Evolutionary conservation across 2,329 filamentous ascomycete genomes (phyloP).

Genomic region (Beauveria caledonica): DNA sequence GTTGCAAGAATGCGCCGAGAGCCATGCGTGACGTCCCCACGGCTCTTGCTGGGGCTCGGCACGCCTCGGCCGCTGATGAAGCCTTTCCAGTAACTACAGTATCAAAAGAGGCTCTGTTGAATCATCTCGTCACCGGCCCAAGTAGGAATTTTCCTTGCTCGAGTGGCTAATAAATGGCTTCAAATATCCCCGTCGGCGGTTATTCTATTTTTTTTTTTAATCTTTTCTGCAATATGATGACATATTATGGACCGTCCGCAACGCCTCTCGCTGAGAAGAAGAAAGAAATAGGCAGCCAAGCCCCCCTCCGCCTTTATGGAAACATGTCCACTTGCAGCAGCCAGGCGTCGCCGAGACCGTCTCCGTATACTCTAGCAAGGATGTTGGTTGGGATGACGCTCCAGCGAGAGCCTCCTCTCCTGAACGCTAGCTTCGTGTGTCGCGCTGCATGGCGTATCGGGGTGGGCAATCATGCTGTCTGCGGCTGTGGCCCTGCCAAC

Average conservation of each 20-base stretch:
- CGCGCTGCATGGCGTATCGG: background rate
- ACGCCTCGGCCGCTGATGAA: background rate
- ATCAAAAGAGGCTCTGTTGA: background rate
- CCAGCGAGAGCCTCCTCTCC: background rate
- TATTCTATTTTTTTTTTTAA: background rate
- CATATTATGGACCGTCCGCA: slow-evolving; percentile 1
- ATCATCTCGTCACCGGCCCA: slow-evolving; percentile 3
- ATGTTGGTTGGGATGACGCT: background rate
- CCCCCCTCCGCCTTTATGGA: slow-evolving; percentile 1
- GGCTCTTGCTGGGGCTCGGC: background rate
- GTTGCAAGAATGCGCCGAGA: background rate
- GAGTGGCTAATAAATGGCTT: background rate
- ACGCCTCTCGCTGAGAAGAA: background rate
- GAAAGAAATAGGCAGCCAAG: background rate
- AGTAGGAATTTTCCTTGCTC: background rate
- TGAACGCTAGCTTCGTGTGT: background rate
- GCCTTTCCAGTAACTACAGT: background rate
- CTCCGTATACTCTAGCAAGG: background rate
- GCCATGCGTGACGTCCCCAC: background rate
- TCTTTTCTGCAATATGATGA: slow-evolving; percentile 2
- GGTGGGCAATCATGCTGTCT: background rate
- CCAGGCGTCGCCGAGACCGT: slow-evolving; percentile 1
- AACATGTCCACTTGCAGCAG: background rate
- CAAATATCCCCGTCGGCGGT: background rate
- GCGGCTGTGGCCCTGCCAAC: background rate